Evolutionary conservation across 192 early-diverging fungal genomes (phyloP).

Genomic region (Coemansia pectinata): DNA sequence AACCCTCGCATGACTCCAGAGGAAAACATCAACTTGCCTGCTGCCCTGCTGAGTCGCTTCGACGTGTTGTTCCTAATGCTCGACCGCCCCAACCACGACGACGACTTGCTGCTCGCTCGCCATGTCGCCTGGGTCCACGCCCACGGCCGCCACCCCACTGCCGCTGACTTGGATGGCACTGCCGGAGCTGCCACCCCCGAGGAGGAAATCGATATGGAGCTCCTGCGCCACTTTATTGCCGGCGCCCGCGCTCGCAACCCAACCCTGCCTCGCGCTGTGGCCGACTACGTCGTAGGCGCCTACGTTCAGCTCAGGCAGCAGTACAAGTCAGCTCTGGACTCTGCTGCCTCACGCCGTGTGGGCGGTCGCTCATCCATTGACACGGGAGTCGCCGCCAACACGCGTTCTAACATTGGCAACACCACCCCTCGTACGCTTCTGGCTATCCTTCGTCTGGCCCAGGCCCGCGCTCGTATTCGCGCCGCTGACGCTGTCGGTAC

Average conservation of each 20-base stretch:
- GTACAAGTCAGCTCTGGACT: slow-evolving; percentile 47
- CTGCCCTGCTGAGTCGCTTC: slow-evolving; percentile 90
- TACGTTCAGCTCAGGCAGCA: slow-evolving; percentile 77
- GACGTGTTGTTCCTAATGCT: slow-evolving; percentile 91
- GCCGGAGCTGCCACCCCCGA: slow-evolving; percentile 13
- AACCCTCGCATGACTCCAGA: slow-evolving; percentile 84
- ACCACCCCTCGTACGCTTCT: slow-evolving; percentile 76
- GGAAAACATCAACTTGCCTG: slow-evolving; percentile 97
- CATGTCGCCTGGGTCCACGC: slow-evolving; percentile 95
- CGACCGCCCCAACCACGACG: slow-evolving; percentile 77
- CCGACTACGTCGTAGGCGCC: slow-evolving; percentile 84
- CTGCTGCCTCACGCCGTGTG: slow-evolving; percentile 13
- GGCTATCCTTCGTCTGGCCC: slow-evolving; percentile 80
- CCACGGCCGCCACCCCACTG: slow-evolving; percentile 73
- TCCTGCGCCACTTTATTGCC: slow-evolving; percentile 91
- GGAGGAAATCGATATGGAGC: slow-evolving; percentile 65
- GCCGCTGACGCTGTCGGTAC: slow-evolving; percentile 65
- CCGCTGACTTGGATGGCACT: slow-evolving; percentile 46
- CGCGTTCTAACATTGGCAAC: slow-evolving; percentile 33
- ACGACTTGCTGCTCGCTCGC: slow-evolving; percentile 77
- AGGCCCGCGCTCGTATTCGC: slow-evolving; percentile 80
- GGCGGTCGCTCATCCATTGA: slow-evolving; percentile 23
- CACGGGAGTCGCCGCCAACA: slow-evolving; percentile 12
- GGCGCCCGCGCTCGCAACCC: slow-evolving; percentile 74
- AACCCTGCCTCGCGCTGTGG: slow-evolving; percentile 69